Evolutionary conservation across 1,139 yeast species (phyloP).

Genomic region (Saccharomyces uvarum): DNA sequence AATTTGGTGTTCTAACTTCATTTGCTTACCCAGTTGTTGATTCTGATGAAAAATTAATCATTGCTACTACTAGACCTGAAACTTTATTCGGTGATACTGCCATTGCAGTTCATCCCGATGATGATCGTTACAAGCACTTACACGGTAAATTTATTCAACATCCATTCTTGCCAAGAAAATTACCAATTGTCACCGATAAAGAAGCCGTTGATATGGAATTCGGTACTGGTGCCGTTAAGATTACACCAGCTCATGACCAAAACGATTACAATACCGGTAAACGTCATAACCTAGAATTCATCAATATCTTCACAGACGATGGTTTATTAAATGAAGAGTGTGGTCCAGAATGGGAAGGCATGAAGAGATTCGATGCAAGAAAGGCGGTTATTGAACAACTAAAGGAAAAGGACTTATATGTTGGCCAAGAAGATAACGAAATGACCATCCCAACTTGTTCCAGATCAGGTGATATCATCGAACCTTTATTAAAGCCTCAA

Average conservation of each 20-base stretch:
- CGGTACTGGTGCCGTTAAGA: constrained; percentile 99
- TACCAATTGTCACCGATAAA: constrained; percentile 82
- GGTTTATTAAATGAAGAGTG: constrained; percentile 86
- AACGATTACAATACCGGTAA: constrained; percentile 96
- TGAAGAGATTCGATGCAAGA: constrained; percentile 94
- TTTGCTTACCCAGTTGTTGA: constrained; percentile 85
- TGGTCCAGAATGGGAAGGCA: constrained; percentile 79
- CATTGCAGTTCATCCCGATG: constrained; percentile 95
- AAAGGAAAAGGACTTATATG: constrained; percentile 63
- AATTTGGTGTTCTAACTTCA: constrained; percentile 92
- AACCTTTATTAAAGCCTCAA: constrained; percentile 94
- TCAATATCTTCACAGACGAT: constrained; percentile 86
- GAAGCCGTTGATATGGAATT: constrained; percentile 98
- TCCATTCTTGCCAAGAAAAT: constrained; percentile 77
- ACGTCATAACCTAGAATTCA: constrained; percentile 80
- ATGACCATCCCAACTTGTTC: constrained; percentile 92
- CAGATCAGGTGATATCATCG: constrained; percentile 93
- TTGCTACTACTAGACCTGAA: constrained; percentile 98
- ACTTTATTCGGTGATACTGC: constrained; percentile 97
- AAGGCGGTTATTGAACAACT: constrained; percentile 71
- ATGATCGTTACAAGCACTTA: constrained; percentile 81
- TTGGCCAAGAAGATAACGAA: constrained; percentile 87
- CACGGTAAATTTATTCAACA: constrained; percentile 90
- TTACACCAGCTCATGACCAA: constrained; percentile 96
- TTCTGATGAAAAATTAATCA: constrained; percentile 81